These are phyloP conservation scores for Hypoxylon cercidicola DNA, from an alignment of 495 filamentous ascomycete species.

Conservation along the genomic window DNA sequence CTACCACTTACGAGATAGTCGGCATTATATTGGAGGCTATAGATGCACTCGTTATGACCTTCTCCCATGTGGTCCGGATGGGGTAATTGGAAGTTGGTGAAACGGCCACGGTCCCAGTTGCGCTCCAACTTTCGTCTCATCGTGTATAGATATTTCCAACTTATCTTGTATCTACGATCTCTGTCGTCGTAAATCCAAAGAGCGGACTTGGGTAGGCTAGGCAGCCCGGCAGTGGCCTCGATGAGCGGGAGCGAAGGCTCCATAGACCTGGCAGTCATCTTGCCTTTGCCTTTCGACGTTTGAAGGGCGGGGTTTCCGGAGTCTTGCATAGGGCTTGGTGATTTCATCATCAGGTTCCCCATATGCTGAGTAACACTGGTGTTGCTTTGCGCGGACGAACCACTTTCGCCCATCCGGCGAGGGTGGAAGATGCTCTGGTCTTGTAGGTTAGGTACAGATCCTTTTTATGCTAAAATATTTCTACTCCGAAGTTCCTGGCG, in stretches of 20 bases:
- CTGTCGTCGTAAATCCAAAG: conserved; percentile 56
- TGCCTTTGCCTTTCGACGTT: conserved; percentile 50
- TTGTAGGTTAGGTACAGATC: conserved; percentile 41
- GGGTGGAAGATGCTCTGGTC: conserved; percentile 52
- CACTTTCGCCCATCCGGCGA: conserved; percentile 34
- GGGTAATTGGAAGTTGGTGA: conserved; percentile 87
- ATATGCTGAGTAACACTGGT: conserved; percentile 35
- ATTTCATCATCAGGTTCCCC: conserved; percentile 41
- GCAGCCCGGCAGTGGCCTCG: conserved; percentile 30
- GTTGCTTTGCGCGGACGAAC: conserved; percentile 42
- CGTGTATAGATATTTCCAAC: conserved; percentile 90
- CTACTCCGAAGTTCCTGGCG: conserved; percentile 49
- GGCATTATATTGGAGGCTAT: conserved; percentile 87
- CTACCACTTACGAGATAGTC: conserved; percentile 94
- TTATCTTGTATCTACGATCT: conserved; percentile 65
- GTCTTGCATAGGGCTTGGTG: conserved; percentile 44
- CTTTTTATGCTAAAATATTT: conserved; percentile 40
- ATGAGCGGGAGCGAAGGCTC: conserved; percentile 42
- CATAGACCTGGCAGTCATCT: conserved; percentile 36
- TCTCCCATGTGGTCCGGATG: conserved; percentile 83
- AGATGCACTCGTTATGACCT: conserved; percentile 91
- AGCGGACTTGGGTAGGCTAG: conserved; percentile 46
- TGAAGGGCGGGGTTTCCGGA: conserved; percentile 18
- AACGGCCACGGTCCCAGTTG: conserved; percentile 89
- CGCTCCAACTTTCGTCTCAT: conserved; percentile 85